Conservation (phyloP, 768 basidiomycete species). For the Sarcodon aspratus region DNA sequence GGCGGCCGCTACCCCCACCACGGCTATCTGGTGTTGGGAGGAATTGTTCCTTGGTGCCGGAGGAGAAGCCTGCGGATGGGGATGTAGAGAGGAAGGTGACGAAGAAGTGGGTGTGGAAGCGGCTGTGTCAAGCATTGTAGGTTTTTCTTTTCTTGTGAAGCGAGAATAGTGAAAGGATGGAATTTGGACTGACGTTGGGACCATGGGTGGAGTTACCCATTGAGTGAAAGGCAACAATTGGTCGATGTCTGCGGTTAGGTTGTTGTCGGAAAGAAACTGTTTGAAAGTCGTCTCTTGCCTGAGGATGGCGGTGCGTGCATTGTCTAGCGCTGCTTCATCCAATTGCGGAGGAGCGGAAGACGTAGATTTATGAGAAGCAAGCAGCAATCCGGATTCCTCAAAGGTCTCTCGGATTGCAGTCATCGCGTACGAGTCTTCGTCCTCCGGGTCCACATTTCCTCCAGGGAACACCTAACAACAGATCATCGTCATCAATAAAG, state of each 20-base stretch:
- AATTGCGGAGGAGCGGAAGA: slow-evolving; percentile 4
- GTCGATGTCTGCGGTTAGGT: slow-evolving; percentile 30
- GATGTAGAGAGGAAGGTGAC: slow-evolving; percentile 44
- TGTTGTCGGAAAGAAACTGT: slow-evolving; percentile 36
- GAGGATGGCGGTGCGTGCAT: slow-evolving; percentile 46
- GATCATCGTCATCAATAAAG: not conserved
- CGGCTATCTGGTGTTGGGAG: slow-evolving; percentile 55
- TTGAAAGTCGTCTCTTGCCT: slow-evolving; percentile 36
- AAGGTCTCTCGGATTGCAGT: slow-evolving; percentile 72
- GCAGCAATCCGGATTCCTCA: slow-evolving; percentile 60
- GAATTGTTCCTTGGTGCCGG: slow-evolving; percentile 42
- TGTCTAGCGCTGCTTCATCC: slow-evolving; percentile 30
- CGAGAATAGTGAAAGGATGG: slow-evolving; percentile 1
- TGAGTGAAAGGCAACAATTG: slow-evolving; percentile 58
- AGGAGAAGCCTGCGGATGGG: slow-evolving; percentile 35
- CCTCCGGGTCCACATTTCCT: slow-evolving; percentile 51
- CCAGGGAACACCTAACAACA: slow-evolving; percentile 62
- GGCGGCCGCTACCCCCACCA: slow-evolving; percentile 17
- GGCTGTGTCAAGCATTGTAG: slow-evolving; percentile 23
- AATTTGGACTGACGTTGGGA: slow-evolving; percentile 29
- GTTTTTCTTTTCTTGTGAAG: not conserved
- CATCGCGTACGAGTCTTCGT: slow-evolving; percentile 43
- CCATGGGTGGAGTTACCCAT: slow-evolving; percentile 58
- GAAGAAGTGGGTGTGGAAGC: slow-evolving; percentile 65
- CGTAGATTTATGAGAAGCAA: slow-evolving; percentile 28